phyloP scores from a whole-genome alignment of 768 basidiomycete species.

The Mycena vulgaris region DNA sequence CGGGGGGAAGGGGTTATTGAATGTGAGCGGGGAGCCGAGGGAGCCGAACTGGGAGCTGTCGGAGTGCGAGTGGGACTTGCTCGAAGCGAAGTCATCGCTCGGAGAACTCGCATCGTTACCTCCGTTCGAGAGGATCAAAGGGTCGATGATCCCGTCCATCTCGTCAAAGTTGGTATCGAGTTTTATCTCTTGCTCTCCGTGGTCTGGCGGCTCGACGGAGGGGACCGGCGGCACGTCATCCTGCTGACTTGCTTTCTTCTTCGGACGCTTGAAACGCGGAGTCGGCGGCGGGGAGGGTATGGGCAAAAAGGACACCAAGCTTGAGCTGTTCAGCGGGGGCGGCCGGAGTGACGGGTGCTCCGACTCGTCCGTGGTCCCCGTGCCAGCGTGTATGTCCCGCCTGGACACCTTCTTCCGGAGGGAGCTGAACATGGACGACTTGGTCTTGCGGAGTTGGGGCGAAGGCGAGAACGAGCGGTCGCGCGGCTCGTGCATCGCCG shows the following conservation, averaged over 20 bases:
- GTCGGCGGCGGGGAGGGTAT: conserved; percentile 30
- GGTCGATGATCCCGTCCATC: conserved; percentile 89
- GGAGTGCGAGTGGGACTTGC: conserved; percentile 50
- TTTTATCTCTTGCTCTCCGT: conserved; percentile 55
- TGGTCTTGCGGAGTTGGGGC: conserved; percentile 62
- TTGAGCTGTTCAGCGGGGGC: conserved; percentile 52
- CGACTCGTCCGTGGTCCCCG: conserved; percentile 44
- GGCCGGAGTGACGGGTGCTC: conserved; percentile 57
- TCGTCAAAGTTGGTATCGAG: conserved; percentile 80
- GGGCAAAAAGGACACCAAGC: conserved; percentile 42
- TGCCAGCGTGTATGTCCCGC: conserved; percentile 55
- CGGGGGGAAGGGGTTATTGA: conserved; percentile 60
- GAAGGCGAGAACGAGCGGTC: conserved; percentile 38
- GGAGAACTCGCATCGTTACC: conserved; percentile 56
- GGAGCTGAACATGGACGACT: conserved; percentile 63
- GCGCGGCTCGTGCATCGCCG: conserved; percentile 27
- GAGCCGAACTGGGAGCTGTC: conserved; percentile 47
- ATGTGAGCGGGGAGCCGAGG: conserved; percentile 48
- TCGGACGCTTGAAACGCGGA: conserved; percentile 39
- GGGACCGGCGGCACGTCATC: conserved; percentile 50
- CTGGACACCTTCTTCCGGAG: conserved; percentile 59
- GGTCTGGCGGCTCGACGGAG: conserved; percentile 49
- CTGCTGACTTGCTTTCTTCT: conserved; percentile 53
- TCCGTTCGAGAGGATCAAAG: conserved; percentile 46
- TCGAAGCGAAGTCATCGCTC: conserved; percentile 59